These are phyloP conservation scores for Lodderomyces margitis DNA, from an alignment of 1,139 yeast species.

Conservation along the genomic window DNA sequence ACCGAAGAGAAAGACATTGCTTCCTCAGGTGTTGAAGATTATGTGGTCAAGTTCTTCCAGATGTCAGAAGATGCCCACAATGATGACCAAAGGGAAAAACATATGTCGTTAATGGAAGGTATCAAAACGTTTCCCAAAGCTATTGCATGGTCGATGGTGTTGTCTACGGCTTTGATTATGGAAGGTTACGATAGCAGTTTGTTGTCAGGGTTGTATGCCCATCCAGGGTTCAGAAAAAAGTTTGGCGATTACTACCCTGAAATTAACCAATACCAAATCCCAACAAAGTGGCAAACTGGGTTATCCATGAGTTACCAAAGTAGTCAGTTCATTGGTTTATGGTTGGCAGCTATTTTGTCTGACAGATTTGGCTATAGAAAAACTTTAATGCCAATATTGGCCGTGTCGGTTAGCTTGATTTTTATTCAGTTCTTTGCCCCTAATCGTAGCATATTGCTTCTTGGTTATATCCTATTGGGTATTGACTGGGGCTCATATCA, in stretches of 20 bases:
- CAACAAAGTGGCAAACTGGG: conserved; percentile 49
- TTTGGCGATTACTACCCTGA: conserved; percentile 30
- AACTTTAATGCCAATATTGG: conserved; percentile 38
- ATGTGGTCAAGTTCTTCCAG: conserved; percentile 40
- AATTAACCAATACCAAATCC: conserved; percentile 32
- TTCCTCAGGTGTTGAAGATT: conserved; percentile 29
- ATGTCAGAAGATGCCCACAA: conserved; percentile 41
- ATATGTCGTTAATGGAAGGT: conserved; percentile 42
- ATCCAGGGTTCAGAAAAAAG: conserved; percentile 34
- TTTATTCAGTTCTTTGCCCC: conserved; percentile 50
- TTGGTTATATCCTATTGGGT: conserved; percentile 48
- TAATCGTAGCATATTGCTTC: conserved; percentile 36
- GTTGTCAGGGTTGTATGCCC: conserved; percentile 35
- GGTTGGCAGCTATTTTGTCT: conserved; percentile 42
- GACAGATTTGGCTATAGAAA: conserved; percentile 48
- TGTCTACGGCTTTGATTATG: conserved; percentile 41
- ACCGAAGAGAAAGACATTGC: conserved; percentile 1
- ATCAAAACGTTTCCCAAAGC: conserved; percentile 42
- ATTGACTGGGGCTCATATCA: conserved; percentile 55
- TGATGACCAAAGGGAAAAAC: conserved; percentile 39
- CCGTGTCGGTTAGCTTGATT: conserved; percentile 36
- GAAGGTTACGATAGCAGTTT: conserved; percentile 44
- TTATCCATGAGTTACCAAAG: conserved; percentile 42
- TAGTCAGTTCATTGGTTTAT: conserved; percentile 48
- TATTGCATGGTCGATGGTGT: conserved; percentile 40